Base-by-base conservation (phyloP, 2,329 filamentous ascomycete species). In the Cladophialophora yegresii region DNA sequence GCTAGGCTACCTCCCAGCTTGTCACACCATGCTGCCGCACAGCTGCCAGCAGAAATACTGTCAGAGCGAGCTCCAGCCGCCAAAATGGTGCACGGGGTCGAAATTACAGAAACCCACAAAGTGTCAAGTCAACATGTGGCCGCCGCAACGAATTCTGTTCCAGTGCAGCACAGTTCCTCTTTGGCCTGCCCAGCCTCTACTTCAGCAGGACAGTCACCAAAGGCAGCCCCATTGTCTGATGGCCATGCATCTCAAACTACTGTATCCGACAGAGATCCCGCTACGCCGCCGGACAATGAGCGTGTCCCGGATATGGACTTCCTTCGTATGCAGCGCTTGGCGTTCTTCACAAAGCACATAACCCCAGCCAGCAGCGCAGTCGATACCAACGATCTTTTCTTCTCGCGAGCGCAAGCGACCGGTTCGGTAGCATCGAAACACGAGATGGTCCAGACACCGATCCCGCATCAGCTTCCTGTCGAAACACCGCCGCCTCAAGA, bases 241-340 rank as follows among this genome's bases (percentile, higher is more conserved):
- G 56, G 53, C 32, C 54, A 32, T 16, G 51, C 47, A 22, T 43
- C 58, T 59, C 51, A 62, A 28, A 43, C 59, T 12, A 58, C 23
- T n/a, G 16, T 54, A 23, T 30, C 51, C 13, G 36, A 30, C 23
- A 49, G 8, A 5, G 36, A 28, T 36, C 49, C 61, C 13, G 40
- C 33, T 45, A 33, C 28, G 43, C 28, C 50, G 22, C 54, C 23
- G 6, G 22, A n/a, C 23, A 20, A 43, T 40, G 16, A 50, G 22
- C 40, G 26, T 23, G 47, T 13, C 22, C 61, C 64, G 23, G 43
- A 66, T 54, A 26, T 51, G 20, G 63, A 60, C n/a, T 67, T 65
- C 54, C 36, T 71, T 33, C 66, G 68, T 61, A 20, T 54, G 12
- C 61, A 65, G 32, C 66, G 69, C 13, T 47, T 70, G 12, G 65